These are phyloP conservation scores for Metschnikowia chrysomelidarum DNA, from an alignment of 805 yeast genomes.

Conservation along the genomic window DNA sequence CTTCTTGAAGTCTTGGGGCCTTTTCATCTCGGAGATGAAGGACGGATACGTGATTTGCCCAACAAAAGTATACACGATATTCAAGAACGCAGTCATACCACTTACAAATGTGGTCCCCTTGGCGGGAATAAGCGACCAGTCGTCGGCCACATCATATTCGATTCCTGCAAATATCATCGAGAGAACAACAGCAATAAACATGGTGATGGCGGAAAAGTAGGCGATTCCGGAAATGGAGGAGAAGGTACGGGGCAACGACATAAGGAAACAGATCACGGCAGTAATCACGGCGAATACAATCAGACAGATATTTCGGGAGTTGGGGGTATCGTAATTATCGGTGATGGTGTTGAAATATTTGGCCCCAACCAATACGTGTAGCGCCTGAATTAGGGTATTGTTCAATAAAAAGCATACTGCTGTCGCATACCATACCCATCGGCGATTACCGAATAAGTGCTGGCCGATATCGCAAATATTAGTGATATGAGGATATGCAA, in stretches of 20 bases:
- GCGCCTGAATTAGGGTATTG: conserved; percentile 56
- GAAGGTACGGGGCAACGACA: conserved; percentile 58
- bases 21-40: conserved; percentile 57
- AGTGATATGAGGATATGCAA: conserved; percentile 49
- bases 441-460: conserved; percentile 49
- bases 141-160: conserved; percentile 41
- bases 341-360: conserved; percentile 56
- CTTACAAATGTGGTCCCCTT: conserved; percentile 51
- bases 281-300: conserved; percentile 51
- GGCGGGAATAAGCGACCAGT: conserved; percentile 32
- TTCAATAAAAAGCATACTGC: conserved; percentile 53
- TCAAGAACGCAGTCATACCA: conserved; percentile 55
- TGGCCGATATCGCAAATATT: conserved; percentile 61
- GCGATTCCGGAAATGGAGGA: conserved; percentile 51
- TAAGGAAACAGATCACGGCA: conserved; percentile 46
- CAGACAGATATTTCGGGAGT: conserved; percentile 37
- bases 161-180: conserved; percentile 54
- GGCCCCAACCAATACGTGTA: conserved; percentile 60
- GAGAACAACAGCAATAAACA: conserved; percentile 54
- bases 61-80: conserved; percentile 61
- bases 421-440: conserved; percentile 56
- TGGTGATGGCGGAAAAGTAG: conserved; percentile 52
- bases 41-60: conserved; percentile 66
- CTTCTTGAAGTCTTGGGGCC: conserved; percentile 56
- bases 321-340: conserved; percentile 32